Conservation (phyloP, 495 filamentous ascomycete genomes). For the Aspergillus mulundensis region DNA sequence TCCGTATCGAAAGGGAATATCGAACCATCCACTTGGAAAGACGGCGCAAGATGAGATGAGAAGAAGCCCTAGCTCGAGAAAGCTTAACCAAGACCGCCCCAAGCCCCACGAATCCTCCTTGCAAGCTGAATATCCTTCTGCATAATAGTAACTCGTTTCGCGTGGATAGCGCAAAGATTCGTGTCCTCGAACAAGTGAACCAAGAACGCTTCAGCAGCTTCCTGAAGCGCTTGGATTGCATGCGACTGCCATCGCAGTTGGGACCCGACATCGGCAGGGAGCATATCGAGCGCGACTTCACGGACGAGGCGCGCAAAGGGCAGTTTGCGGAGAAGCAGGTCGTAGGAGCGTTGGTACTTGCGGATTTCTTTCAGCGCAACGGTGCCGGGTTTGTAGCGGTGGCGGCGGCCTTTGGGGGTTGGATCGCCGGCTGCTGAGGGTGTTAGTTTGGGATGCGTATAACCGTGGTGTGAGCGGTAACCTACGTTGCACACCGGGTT, state of each 20-base stretch:
- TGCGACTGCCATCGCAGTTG: conserved; percentile 89
- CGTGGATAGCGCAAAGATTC: conserved; percentile 92
- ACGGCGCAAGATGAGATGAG: conserved; percentile 8
- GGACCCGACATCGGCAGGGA: conserved; percentile 45
- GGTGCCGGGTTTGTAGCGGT: conserved; percentile 81
- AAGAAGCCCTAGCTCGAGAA: background rate
- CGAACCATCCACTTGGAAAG: background rate
- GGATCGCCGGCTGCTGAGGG: conserved; percentile 62
- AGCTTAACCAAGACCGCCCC: conserved; percentile 58
- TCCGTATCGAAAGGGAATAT: background rate
- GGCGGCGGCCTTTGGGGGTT: conserved; percentile 55
- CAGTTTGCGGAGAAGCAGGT: conserved; percentile 74
- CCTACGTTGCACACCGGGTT: conserved; percentile 38
- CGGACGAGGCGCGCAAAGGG: conserved; percentile 87
- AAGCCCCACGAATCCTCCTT: conserved; percentile 70
- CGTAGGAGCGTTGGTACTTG: conserved; percentile 74
- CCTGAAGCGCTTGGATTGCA: conserved; percentile 84
- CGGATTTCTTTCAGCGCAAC: conserved; percentile 83
- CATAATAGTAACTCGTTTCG: conserved; percentile 96
- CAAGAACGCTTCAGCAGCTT: conserved; percentile 88
- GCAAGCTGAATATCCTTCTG: conserved; percentile 94
- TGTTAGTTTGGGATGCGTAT: background rate
- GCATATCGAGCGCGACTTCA: conserved; percentile 67
- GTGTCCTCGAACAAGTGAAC: conserved; percentile 94
- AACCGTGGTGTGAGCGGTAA: conserved; percentile 1